Conservation (phyloP, 1,284 basidiomycete species). For the Melampsora larici-populina region DNA sequence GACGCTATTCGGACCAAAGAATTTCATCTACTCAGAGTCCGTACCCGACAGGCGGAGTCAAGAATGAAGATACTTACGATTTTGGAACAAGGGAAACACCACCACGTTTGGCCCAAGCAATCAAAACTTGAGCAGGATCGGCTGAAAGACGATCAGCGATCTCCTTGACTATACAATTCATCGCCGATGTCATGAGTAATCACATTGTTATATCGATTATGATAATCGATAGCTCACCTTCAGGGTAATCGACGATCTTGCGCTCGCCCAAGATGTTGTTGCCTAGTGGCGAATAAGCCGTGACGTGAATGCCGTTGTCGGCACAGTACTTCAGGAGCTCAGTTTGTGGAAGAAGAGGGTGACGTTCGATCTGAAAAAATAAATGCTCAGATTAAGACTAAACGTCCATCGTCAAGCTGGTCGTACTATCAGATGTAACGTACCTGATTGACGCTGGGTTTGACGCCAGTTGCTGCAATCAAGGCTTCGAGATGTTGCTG, state of each 20-base stretch:
- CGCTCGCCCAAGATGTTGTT: slow-evolving; percentile 50
- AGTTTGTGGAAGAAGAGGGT: slow-evolving; percentile 38
- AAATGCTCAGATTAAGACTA: neutral
- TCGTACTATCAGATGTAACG: neutral
- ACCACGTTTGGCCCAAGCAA: slow-evolving; percentile 49
- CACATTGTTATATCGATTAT: neutral
- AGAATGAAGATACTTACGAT: slow-evolving; percentile 39
- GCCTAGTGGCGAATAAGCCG: slow-evolving; percentile 56
- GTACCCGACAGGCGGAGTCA: neutral
- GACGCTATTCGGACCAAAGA: slow-evolving; percentile 43
- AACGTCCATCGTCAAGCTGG: neutral
- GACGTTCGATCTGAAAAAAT: slow-evolving; percentile 34
- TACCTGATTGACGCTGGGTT: slow-evolving; percentile 52
- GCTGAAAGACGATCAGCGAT: slow-evolving; percentile 51
- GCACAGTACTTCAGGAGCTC: slow-evolving; percentile 31
- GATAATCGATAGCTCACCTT: slow-evolving; percentile 25
- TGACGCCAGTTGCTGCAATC: slow-evolving; percentile 51
- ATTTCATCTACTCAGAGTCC: too few relatives aligned
- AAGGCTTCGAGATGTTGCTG: slow-evolving; percentile 50
- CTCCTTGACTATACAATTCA: slow-evolving; percentile 44
- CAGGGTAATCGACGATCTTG: slow-evolving; percentile 41
- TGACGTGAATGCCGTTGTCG: slow-evolving; percentile 50
- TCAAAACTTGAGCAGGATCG: slow-evolving; percentile 52
- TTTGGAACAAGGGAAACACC: slow-evolving; percentile 52
- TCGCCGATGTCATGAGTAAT: neutral